These are phyloP conservation scores for Nannochloropsis salina DNA, from an alignment of 108 stramenopile species.

Conservation along the genomic window DNA sequence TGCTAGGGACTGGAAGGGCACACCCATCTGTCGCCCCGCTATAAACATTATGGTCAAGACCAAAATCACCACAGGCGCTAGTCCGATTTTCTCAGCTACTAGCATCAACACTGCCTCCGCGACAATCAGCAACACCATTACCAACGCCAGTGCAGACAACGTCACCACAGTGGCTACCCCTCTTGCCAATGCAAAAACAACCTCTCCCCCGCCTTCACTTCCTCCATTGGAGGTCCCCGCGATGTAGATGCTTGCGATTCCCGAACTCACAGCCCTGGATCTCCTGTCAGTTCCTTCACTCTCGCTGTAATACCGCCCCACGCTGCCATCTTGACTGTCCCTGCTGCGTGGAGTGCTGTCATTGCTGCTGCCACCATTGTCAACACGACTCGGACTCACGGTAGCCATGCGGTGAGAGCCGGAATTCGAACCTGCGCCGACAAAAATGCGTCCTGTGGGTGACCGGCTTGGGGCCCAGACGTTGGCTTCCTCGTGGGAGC, in stretches of 20 bases:
- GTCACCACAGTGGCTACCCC: constrained; percentile 21
- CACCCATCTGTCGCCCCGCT: constrained; percentile 9
- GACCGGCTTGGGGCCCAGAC: not conserved
- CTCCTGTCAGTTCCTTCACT: too few species aligned
- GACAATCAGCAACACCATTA: constrained; percentile 2
- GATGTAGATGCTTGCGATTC: not conserved
- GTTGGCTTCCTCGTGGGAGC: not conserved
- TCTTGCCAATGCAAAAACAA: constrained; percentile 13
- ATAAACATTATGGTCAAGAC: not conserved
- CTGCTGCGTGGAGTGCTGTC: constrained; percentile 12
- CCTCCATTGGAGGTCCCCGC: not conserved
- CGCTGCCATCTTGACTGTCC: not conserved
- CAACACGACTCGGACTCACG: too few species aligned
- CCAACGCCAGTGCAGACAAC: not conserved
- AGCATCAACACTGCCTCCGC: constrained; percentile 18
- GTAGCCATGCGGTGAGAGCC: not conserved
- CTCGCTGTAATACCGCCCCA: too few species aligned
- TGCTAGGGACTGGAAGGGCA: not conserved
- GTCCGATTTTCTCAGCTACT: not conserved
- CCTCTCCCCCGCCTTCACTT: not conserved
- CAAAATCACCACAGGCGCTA: not conserved
- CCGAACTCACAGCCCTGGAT: not conserved
- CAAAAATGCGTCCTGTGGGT: constrained; percentile 14
- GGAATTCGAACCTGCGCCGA: not conserved
- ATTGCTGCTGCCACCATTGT: constrained; percentile 8